Evolutionary conservation across 441 rosid genomes (phyloP), one percentile per base, ranked within the genome.

Genomic region (Daphne laureola): DNA sequence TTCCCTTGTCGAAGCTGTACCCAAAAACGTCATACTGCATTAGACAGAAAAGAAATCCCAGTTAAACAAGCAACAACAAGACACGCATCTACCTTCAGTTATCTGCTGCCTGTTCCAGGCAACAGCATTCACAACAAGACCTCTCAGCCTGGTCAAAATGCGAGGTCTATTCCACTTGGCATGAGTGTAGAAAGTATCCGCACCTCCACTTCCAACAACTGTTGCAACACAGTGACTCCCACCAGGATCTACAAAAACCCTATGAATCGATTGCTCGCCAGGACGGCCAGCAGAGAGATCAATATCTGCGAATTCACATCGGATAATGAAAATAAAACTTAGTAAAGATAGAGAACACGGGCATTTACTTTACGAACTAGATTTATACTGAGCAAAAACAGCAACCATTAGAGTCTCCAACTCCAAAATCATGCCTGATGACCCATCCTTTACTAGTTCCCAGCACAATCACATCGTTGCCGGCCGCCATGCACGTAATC

Each of bases 391-490:
- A 21, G 54, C 43, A 15, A 31, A 49, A 21, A 25, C 35, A 25
- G 50, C 51, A 64, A 83, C 90, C 94, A 53, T 43, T 62, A 62
- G 95, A 84, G 69, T 77, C 85, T 5, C 96, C 98, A 51, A 81
- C 81, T 25, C 96, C 86, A 46, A 94, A 94, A 70, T 94, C 98
- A 66, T 94, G 90, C 18, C 96, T 67, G 54, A 94, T 84, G 44
- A 94, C 77, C 98, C 98, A 94, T 27, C 98, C 98, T 68, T 81
- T 87, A 67, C 98, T 87, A 17, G 99, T 94, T 58, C 98, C 99
- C 4, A 90, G 57, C 18, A 86, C 79, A 53, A 94, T 94, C 17
- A 94, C 98, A 61, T 94, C 99, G 57, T 84, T 94, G 8, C 99
- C 99, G 53, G 99, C 98, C 17, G 98, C 87, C 96, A 94, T 84